Base-by-base conservation (phyloP, 2,329 filamentous ascomycete species). In the Ascochyta viciae-villosae region DNA sequence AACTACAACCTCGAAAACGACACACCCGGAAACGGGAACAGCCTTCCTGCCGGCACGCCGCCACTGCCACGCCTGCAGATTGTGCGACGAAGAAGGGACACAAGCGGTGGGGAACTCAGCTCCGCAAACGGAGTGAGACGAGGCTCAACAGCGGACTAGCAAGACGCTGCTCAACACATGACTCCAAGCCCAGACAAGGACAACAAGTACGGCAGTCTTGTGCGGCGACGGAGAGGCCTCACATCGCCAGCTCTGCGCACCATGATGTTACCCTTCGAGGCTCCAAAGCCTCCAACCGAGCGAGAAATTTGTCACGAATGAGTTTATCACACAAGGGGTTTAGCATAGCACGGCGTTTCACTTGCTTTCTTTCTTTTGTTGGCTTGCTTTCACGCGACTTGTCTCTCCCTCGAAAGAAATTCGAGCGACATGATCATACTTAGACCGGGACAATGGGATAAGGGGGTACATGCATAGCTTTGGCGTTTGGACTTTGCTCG, bases 11-110 rank as follows among this genome's bases (percentile, higher is more conserved):
- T 68, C 19, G 71, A 71, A 53, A 72, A 70, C 33, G 58, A 62
- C 1, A 59, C 57, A 6, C 68, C 61, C 3, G 47, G 53, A 6
- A 38, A n/a, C 16, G 51, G 48, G 12, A 48, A 39, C n/a, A 40
- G 26, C 22, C 26, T 52, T 5, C 39, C 39, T 2, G 19, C 26
- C 27, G 51, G 29, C 31, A 56, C 57, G 4, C 63, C 69, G 23
- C 72, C 72, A 3, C 49, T 74, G 9, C 72, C 72, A 0, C 54
- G 73, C 2, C 43, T 76, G 40, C 70, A 74, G 44, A 73, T 75
- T 43, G 67, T 74, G 16, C 54, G 73, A 9, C 47, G 72, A 1
- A 62, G 73, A 42, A 57, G 73, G n/a, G 71, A 76, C 45, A 75
- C 72, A 2, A 72, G 67, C 50, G 73, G 72, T 0, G 72, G 72